Evolutionary conservation across 805 yeast species (phyloP).

Genomic region (Lachancea sp.): DNA sequence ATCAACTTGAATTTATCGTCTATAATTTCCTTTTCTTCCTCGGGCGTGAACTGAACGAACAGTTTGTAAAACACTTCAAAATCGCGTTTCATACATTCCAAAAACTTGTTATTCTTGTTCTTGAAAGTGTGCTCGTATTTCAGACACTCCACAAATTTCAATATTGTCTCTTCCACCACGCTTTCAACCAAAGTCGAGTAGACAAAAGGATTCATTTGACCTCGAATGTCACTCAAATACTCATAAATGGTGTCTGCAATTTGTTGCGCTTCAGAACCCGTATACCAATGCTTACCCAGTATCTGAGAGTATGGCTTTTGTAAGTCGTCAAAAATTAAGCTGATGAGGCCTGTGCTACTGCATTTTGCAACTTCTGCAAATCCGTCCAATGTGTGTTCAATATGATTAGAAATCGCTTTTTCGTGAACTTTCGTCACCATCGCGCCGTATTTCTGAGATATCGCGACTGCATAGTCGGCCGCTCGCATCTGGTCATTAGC

Average conservation of each 20-base stretch:
- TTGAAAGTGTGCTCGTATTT: slow-evolving; percentile 38
- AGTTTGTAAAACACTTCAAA: slow-evolving; percentile 48
- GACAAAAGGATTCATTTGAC: slow-evolving; percentile 45
- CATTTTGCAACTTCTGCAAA: slow-evolving; percentile 68
- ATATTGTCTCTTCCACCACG: slow-evolving; percentile 44
- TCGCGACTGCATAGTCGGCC: slow-evolving; percentile 63
- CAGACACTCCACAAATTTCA: slow-evolving; percentile 45
- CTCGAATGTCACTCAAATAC: slow-evolving; percentile 59
- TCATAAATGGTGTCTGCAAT: slow-evolving; percentile 70
- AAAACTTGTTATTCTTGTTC: slow-evolving; percentile 37
- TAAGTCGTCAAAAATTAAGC: slow-evolving; percentile 67
- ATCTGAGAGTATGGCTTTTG: slow-evolving; percentile 52
- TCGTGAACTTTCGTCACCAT: slow-evolving; percentile 60
- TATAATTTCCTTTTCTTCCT: slow-evolving; percentile 34
- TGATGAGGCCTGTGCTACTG: slow-evolving; percentile 49
- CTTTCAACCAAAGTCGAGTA: slow-evolving; percentile 50
- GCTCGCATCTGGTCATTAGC: slow-evolving; percentile 79
- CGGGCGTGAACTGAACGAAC: slow-evolving; percentile 41
- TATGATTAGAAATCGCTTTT: slow-evolving; percentile 48
- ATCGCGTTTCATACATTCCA: slow-evolving; percentile 54
- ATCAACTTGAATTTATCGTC: slow-evolving; percentile 49
- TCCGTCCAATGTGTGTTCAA: slow-evolving; percentile 68
- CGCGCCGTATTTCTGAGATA: slow-evolving; percentile 57
- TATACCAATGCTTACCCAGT: slow-evolving; percentile 67
- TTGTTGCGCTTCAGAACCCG: slow-evolving; percentile 50